Evolutionary conservation across 768 basidiomycete genomes (phyloP).

Genomic region (Holtermanniella nyarrowii): DNA sequence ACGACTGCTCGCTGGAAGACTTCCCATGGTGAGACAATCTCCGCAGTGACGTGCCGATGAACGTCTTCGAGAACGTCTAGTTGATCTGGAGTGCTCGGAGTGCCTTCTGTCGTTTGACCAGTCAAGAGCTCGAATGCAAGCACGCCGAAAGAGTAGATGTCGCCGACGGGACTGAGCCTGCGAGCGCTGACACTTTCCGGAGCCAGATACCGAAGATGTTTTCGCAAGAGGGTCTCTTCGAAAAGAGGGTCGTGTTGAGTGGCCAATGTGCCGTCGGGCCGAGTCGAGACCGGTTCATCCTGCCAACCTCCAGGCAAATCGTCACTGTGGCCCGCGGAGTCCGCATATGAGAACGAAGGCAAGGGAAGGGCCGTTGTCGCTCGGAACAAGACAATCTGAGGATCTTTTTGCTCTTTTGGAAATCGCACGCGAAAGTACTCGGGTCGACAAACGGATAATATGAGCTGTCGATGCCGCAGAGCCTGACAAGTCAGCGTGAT

Average conservation of each 20-base stretch:
- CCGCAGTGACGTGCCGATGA: constrained; percentile 20
- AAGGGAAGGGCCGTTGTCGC: neutral
- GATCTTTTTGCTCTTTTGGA: neutral
- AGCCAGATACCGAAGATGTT: constrained; percentile 22
- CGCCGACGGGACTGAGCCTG: constrained; percentile 6
- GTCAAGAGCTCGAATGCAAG: constrained; percentile 28
- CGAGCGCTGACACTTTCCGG: constrained; percentile 15
- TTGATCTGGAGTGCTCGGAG: constrained; percentile 5
- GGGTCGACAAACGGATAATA: neutral
- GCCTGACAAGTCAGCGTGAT: constrained; percentile 2
- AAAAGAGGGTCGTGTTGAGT: constrained; percentile 6
- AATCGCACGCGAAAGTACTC: neutral
- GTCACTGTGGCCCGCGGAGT: too few species aligned
- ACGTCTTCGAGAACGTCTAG: constrained; percentile 22
- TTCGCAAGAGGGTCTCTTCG: constrained; percentile 5
- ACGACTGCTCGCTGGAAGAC: constrained; percentile 4
- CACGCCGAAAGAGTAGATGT: constrained; percentile 31
- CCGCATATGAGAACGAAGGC: neutral
- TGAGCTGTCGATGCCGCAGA: neutral
- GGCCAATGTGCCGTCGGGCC: too few species aligned
- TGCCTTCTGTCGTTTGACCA: constrained; percentile 15
- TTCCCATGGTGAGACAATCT: constrained; percentile 5
- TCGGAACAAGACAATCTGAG: neutral
- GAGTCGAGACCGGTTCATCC: too few species aligned
- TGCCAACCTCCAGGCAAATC: too few species aligned